These are phyloP conservation scores for Syzygium syzygioides DNA, from an alignment of 441 rosid genomes.

Conservation along the genomic window DNA sequence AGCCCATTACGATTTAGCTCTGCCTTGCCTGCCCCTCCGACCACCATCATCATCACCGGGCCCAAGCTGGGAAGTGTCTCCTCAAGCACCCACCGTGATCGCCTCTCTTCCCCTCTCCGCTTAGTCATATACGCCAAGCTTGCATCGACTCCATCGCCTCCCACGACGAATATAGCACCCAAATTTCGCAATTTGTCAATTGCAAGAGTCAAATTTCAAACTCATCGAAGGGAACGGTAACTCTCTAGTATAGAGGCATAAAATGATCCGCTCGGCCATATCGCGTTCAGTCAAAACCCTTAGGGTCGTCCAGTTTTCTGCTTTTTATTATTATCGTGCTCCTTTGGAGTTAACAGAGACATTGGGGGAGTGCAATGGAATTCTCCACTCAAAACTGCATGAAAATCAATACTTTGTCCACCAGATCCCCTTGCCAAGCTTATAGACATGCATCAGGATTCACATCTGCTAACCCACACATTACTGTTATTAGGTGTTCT, in stretches of 20 bases:
- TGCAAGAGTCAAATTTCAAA: background rate
- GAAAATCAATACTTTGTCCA: background rate
- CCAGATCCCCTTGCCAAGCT: background rate
- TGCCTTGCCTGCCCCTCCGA: background rate
- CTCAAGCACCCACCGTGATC: background rate
- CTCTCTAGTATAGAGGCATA: background rate
- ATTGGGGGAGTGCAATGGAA: background rate
- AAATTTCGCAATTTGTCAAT: background rate
- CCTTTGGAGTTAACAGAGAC: background rate
- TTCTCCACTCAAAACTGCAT: background rate
- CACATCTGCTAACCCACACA: background rate
- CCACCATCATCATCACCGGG: background rate
- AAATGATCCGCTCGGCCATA: background rate
- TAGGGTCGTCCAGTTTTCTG: background rate
- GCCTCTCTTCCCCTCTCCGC: background rate
- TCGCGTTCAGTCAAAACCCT: background rate
- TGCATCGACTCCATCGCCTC: background rate
- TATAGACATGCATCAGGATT: background rate
- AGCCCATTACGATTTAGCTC: background rate
- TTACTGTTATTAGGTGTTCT: background rate
- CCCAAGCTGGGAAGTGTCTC: background rate
- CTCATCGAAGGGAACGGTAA: background rate
- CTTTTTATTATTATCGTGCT: background rate
- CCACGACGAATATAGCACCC: background rate
- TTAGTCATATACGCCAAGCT: background rate